Evolutionary conservation across 768 basidiomycete genomes (phyloP).

Genomic region (Tylopilus felleus): DNA sequence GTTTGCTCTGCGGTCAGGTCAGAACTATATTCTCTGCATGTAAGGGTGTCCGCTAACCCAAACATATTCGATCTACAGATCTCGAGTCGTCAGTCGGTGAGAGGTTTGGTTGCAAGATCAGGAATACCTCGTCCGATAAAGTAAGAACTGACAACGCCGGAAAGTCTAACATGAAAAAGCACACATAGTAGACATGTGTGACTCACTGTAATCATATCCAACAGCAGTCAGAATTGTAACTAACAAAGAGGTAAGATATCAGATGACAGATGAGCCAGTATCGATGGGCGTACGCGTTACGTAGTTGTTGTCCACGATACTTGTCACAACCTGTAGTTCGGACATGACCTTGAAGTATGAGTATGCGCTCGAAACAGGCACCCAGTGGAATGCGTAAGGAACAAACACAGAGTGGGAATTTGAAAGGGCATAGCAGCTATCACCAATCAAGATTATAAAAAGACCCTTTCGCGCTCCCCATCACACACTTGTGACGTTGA

Average conservation of each 20-base stretch:
- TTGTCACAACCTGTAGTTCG: not conserved
- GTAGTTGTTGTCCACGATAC: not conserved
- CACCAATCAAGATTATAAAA: no score
- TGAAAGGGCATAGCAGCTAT: no score
- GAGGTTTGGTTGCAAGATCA: not conserved
- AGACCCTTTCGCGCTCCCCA: no score
- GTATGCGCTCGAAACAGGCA: not conserved
- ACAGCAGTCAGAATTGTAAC: slow-evolving; percentile 3
- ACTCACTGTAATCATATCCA: slow-evolving; percentile 9
- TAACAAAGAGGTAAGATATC: not conserved
- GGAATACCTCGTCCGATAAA: slow-evolving; percentile 7
- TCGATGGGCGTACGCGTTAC: not conserved
- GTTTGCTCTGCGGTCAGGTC: not conserved
- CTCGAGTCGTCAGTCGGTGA: not conserved
- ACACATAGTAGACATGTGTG: not conserved
- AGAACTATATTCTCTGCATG: not conserved
- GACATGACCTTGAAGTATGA: not conserved
- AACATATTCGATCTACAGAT: slow-evolving; percentile 6
- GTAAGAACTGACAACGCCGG: slow-evolving; percentile 4
- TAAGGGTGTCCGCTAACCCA: not conserved
- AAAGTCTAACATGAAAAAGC: not conserved
- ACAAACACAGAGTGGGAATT: not conserved
- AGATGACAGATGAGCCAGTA: not conserved
- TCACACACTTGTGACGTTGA: no score
- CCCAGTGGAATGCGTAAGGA: not conserved